Percentiles rank a stretch among this genome's conserved stretches.
phyloP scores from a whole-genome alignment of 2,329 filamentous ascomycete species.

The Fonsecaea multimorphosa region DNA sequence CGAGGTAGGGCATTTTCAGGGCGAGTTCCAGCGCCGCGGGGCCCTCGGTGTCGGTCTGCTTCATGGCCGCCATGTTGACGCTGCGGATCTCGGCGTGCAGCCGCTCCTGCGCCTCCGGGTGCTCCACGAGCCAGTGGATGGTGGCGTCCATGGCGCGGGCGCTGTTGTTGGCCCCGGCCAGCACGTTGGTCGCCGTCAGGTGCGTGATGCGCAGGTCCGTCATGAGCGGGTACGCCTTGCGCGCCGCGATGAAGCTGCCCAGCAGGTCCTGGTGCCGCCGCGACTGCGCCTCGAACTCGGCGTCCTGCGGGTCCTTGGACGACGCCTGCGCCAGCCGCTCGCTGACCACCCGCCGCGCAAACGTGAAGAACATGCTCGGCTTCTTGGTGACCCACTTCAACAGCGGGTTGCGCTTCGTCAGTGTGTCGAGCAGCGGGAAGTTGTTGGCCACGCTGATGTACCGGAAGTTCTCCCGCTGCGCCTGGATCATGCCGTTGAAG shows the following conservation, averaged over 20 bases:
- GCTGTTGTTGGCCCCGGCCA: constrained; percentile 15
- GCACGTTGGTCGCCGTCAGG: constrained; percentile 18
- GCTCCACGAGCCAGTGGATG: constrained; percentile 16
- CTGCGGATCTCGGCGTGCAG: constrained; percentile 15
- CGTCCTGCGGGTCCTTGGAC: constrained; percentile 10
- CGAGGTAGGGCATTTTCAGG: constrained; percentile 19
- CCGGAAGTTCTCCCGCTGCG: constrained; percentile 15
- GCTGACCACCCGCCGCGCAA: constrained; percentile 11
- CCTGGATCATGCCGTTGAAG: constrained; percentile 21
- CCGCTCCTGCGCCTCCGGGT: constrained; percentile 19
- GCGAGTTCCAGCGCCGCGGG: constrained; percentile 18
- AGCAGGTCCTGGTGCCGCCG: constrained; percentile 12
- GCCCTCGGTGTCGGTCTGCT: constrained; percentile 14
- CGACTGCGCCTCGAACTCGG: not conserved
- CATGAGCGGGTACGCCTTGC: constrained; percentile 12
- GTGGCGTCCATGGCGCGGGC: constrained; percentile 18
- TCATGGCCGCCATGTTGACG: constrained; percentile 19
- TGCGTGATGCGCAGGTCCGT: constrained; percentile 15
- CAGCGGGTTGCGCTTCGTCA: constrained; percentile 16
- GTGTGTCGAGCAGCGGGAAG: constrained; percentile 9
- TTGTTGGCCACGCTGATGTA: constrained; percentile 22
- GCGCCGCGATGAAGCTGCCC: constrained; percentile 19
- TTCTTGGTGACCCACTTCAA: constrained; percentile 13
- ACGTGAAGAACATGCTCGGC: constrained; percentile 21
- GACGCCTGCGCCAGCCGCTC: constrained; percentile 7